phyloP scores from a whole-genome alignment of 768 basidiomycete species.

The Tricholoma matsutake region DNA sequence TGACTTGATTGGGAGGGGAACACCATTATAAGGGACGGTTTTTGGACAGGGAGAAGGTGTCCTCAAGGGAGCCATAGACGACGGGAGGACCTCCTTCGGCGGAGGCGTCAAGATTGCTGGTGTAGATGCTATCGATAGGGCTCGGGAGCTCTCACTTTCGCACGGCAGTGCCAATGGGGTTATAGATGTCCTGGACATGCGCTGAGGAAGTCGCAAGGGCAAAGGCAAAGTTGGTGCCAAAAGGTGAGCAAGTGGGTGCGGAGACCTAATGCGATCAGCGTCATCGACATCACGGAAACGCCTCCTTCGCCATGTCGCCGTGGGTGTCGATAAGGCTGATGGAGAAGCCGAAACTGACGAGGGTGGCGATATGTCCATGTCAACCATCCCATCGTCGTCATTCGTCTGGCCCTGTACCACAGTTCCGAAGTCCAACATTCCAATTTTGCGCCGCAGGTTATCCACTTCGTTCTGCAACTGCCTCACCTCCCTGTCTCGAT shows the following conservation, averaged over 20 bases:
- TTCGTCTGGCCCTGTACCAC: background rate
- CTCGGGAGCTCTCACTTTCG: background rate
- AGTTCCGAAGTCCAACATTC: background rate
- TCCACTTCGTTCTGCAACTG: constrained; percentile 4
- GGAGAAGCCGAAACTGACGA: background rate
- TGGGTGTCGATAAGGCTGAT: background rate
- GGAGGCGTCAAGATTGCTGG: background rate
- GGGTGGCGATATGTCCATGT: background rate
- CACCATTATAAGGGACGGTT: constrained; percentile 10
- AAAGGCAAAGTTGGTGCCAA: background rate
- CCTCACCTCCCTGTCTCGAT: constrained; percentile 2
- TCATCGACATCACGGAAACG: background rate
- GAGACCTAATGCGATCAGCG: background rate
- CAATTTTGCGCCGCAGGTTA: constrained; percentile 1
- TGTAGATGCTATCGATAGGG: background rate
- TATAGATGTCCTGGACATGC: background rate
- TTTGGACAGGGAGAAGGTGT: background rate
- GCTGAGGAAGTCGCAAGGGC: background rate
- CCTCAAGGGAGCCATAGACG: background rate
- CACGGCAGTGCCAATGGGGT: background rate
- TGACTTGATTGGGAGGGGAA: constrained; percentile 22
- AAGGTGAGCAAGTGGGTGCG: constrained; percentile 2
- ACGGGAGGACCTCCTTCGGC: background rate
- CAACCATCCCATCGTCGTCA: background rate
- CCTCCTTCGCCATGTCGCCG: background rate